These are phyloP conservation scores for Nicotiana noctiflora DNA, from an alignment of 257 asterid genomes.

Conservation along the genomic window DNA sequence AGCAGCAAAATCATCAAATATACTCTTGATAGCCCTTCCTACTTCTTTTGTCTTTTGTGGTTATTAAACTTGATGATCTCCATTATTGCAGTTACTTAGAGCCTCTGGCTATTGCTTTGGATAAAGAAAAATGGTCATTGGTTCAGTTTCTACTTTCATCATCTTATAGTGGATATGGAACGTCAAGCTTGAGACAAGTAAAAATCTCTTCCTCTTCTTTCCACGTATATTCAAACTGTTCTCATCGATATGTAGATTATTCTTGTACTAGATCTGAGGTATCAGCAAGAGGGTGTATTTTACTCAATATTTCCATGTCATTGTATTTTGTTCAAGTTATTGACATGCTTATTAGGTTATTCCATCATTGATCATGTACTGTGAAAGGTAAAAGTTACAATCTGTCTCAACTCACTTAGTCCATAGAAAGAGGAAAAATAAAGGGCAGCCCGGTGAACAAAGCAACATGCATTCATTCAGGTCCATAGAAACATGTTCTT, in stretches of 20 bases:
- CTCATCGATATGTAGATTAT: neutral
- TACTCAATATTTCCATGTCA: neutral
- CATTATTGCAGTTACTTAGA: slow-evolving; percentile 68
- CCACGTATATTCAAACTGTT: neutral
- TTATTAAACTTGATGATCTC: slow-evolving; percentile 17
- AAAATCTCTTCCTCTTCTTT: slow-evolving; percentile 10
- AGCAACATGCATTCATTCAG: no score
- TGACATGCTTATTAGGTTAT: neutral
- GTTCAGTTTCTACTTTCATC: slow-evolving; percentile 92
- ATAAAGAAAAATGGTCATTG: slow-evolving; percentile 88
- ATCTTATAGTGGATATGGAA: slow-evolving; percentile 87
- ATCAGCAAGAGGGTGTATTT: neutral
- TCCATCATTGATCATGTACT: neutral
- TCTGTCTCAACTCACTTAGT: neutral
- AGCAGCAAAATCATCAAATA: neutral
- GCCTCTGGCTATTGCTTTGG: slow-evolving; percentile 85
- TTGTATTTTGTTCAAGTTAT: neutral
- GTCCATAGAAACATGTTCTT: neutral
- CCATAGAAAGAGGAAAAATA: neutral
- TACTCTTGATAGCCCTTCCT: neutral
- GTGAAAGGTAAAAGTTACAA: neutral
- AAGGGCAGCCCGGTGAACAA: no score
- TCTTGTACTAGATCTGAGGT: neutral
- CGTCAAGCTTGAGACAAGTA: slow-evolving; percentile 94
- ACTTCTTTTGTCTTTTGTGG: slow-evolving; percentile 10